Evolutionary conservation across 1,284 basidiomycete genomes (phyloP), one percentile per base, ranked within the genome.

Genomic region (Pseudozyma hubeiensis): DNA sequence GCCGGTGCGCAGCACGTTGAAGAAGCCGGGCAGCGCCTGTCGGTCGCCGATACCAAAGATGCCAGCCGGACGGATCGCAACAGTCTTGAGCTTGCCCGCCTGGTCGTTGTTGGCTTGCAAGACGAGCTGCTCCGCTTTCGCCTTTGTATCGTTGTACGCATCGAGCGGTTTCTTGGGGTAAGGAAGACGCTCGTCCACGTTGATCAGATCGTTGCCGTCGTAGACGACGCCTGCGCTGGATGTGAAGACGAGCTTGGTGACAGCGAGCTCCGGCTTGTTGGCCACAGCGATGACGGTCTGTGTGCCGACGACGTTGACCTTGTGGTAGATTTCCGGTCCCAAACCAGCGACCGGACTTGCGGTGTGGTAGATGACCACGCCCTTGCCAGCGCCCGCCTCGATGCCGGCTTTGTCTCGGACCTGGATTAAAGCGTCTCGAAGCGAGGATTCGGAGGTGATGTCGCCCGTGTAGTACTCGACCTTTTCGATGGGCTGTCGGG

Each of bases 41-140:
- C 93, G 89, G 83, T 99, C 97, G 5, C 95, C 94, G 8, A 94
- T 93, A 4, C 96, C 97, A 83, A 98, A 99, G 81, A 99, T 97
- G 13, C 96, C 94, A n/a, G 94, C 91, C 3, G 96, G 96, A 50
- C 97, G 88, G 41, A 99, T 86, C 14, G 95, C 93, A 47, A 95
- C 93, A 0, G 97, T 99, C 68, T 92, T 86, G 8, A 98, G 87
- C 53, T 58, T 66, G 4, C 91, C 92, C 29, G 89, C 88, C 5
- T 64, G 35, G 74, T 90, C 89, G 5, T 90, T 91, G 81, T 98
- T 99, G 10, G 96, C 93, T 39, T 88, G 89, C 4, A 99, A 87
- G 3, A 98, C 91, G 46, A 92, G 87, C 47, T 88, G 88, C 85
- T 99, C 97, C 0, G 93, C 96, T 79, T 91, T 89, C 17, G 92